Base-by-base conservation (phyloP, 805 yeast species). In the Lachancea dasiensis region DNA sequence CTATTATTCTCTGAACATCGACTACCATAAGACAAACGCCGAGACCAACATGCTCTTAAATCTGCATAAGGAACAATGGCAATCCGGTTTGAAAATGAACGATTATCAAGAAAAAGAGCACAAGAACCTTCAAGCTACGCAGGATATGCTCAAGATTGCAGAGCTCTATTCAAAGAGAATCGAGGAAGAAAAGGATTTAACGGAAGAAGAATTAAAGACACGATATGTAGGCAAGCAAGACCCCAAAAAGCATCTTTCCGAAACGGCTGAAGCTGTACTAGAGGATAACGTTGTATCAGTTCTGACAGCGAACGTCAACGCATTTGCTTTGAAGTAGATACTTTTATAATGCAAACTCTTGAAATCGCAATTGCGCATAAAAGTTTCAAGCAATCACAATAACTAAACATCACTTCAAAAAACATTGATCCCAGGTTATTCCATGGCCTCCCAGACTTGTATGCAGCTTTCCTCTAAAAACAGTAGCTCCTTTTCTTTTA, bases 141-240 rank as follows among this genome's bases (percentile, higher is more conserved):
- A 79, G 48, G 70, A 73, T 50, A 75, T 92, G 83, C 95, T 89
- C 35, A 85, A 79, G 62, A 82, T 92, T 48, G 95, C 97, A 10
- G 81, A 80, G 50, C 83, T 79, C 49, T 92, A 92, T 62, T 86
- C 90, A 25, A 81, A 81, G 58, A 77, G 97, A 58, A 89, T 94
- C 36, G 65, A 81, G 50, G 97, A 94, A 63, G 98, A 92, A 61
- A 83, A 82, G 59, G 95, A 85, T 47, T 69, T 92, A 49, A 69
- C 78, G 31, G 94, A 84, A 53, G 95, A 86, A 27, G 92, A 89
- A 62, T 73, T 90, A 50, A 86, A 86, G 63, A 90, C 96, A 6
- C 79, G 98, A 59, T 94, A 90, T 56, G 97, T 92, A 25, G 99
- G 99, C 52, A 89, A 86, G 60, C 97, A 90, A 65, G 98, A 92